These are phyloP conservation scores for Apiospora aurea DNA, from an alignment of 2,329 filamentous ascomycete genomes.

Conservation along the genomic window DNA sequence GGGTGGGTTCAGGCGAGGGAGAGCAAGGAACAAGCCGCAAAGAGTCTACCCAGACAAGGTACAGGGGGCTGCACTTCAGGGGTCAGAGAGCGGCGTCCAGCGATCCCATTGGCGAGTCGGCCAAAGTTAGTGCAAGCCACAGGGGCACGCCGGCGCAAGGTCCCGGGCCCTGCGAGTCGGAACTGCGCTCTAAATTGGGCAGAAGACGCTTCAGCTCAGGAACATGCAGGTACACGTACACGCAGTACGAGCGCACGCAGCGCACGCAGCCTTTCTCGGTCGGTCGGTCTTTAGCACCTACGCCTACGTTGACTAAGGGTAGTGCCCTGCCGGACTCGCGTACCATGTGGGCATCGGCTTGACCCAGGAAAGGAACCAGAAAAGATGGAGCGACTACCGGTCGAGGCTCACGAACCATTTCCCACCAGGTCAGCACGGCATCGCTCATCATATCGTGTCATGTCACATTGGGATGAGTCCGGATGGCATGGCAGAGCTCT, in stretches of 20 bases:
- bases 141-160: conserved; percentile 2
- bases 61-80: conserved; percentile 13
- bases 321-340: background rate
- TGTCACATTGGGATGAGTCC: background rate
- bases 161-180: background rate
- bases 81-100: conserved; percentile 8
- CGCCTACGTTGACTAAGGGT: too few relatives aligned
- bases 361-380: background rate
- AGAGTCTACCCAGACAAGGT: background rate
- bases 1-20: conserved; percentile 10
- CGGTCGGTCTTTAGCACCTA: background rate
- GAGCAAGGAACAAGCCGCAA: background rate
- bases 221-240: background rate
- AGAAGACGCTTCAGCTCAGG: background rate
- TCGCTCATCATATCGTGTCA: background rate
- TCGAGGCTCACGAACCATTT: background rate
- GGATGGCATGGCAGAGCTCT: conserved; percentile 5
- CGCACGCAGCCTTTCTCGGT: background rate
- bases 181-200: background rate
- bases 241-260: too few relatives aligned
- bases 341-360: conserved; percentile 6
- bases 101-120: background rate
- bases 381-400: background rate
- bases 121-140: conserved; percentile 5
- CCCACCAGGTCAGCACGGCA: too few relatives aligned